phyloP scores from a whole-genome alignment of 202 grass and related monocot species.

The Panicum virgatum region DNA sequence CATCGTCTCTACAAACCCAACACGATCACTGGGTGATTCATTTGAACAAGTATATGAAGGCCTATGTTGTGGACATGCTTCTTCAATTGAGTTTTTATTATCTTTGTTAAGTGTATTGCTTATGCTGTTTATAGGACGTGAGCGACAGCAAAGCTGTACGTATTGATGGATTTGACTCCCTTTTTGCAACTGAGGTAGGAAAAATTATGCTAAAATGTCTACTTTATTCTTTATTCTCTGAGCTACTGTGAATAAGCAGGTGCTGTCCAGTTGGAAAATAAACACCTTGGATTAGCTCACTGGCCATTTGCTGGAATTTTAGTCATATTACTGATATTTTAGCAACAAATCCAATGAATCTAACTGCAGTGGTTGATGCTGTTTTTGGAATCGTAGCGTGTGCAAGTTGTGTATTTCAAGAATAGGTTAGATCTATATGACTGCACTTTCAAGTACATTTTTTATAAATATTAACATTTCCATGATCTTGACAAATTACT shows the following conservation, averaged over 20 bases:
- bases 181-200: conserved; percentile 74
- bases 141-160: background rate
- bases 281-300: background rate
- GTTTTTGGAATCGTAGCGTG: background rate
- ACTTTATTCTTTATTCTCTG: conserved; percentile 6
- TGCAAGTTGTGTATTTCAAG: conserved; percentile 31
- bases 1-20: conserved; percentile 40
- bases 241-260: background rate
- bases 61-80: background rate
- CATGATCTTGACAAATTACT: background rate
- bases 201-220: conserved; percentile 10
- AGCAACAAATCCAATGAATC: background rate
- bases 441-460: conserved; percentile 13
- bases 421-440: background rate
- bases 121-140: conserved; percentile 14
- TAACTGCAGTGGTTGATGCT: background rate
- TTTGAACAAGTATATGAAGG: conserved; percentile 57
- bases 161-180: conserved; percentile 40
- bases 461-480: background rate
- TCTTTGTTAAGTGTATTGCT: conserved; percentile 3
- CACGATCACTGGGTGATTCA: conserved; percentile 52
- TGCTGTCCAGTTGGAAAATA: background rate
- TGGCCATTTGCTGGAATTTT: background rate
- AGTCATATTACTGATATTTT: background rate
- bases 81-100: background rate